phyloP scores from a whole-genome alignment of 768 basidiomycete species.

The Kwoniella heveanensis region DNA sequence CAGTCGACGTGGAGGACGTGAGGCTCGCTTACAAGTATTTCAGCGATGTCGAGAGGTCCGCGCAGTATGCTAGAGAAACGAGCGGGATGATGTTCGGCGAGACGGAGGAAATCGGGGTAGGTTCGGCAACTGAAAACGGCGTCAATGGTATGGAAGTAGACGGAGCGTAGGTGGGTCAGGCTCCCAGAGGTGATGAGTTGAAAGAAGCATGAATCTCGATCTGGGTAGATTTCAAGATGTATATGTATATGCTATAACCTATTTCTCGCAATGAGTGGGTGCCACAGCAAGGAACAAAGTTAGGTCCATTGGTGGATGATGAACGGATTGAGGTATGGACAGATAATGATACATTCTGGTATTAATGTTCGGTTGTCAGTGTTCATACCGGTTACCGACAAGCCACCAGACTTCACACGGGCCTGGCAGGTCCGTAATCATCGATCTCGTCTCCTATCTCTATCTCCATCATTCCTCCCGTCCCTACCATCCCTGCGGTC shows the following conservation, averaged over 20 bases:
- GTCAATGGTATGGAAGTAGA: slow-evolving; percentile 20
- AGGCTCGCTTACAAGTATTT: slow-evolving; percentile 69
- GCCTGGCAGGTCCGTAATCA: not conserved
- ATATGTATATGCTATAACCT: not conserved
- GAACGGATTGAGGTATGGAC: too few species aligned
- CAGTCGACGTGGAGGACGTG: slow-evolving; percentile 83
- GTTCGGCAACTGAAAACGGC: not conserved
- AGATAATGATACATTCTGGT: too few species aligned
- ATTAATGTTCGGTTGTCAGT: too few species aligned
- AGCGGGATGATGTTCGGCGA: slow-evolving; percentile 57
- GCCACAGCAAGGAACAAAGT: too few species aligned
- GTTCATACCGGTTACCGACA: too few species aligned
- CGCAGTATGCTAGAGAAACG: slow-evolving; percentile 54
- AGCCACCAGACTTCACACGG: too few species aligned
- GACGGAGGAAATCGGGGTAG: slow-evolving; percentile 28
- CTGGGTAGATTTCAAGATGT: not conserved
- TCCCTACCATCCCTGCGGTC: not conserved
- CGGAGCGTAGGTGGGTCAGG: slow-evolving; percentile 1
- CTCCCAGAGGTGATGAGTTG: too few species aligned
- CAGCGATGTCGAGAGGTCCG: slow-evolving; percentile 52
- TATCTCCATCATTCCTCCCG: slow-evolving; percentile 2
- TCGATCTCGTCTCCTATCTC: slow-evolving; percentile 10
- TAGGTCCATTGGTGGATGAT: too few species aligned
- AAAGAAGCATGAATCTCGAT: too few species aligned
- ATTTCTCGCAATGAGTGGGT: too few species aligned